phyloP scores from a whole-genome alignment of 768 basidiomycete genomes.

The Termitomyces sp. region DNA sequence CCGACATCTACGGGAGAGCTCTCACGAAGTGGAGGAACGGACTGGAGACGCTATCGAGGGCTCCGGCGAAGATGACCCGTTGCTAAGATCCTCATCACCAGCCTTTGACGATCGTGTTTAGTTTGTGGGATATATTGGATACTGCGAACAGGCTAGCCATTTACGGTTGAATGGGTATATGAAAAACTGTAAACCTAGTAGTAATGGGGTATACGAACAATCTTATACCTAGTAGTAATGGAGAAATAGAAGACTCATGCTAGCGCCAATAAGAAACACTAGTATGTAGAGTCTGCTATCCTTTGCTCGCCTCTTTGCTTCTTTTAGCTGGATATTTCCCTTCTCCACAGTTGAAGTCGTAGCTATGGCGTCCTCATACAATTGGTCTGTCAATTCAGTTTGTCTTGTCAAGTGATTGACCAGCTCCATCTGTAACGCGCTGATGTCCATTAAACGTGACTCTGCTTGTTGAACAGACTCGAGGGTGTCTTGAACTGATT shows the following conservation, averaged over 20 bases:
- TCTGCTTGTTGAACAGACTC: constrained; percentile 92
- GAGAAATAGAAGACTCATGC: constrained; percentile 86
- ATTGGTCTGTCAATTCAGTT: constrained; percentile 87
- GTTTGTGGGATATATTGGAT: background rate
- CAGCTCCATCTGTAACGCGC: constrained; percentile 88
- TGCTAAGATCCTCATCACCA: constrained; percentile 34
- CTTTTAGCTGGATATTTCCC: constrained; percentile 86
- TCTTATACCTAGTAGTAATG: constrained; percentile 60
- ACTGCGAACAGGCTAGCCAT: background rate
- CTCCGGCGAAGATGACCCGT: constrained; percentile 56
- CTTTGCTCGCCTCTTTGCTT: constrained; percentile 82
- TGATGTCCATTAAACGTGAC: constrained; percentile 88
- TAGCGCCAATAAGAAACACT: constrained; percentile 89
- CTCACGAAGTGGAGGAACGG: constrained; percentile 47
- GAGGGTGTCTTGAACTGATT: constrained; percentile 80
- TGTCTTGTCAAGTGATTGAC: constrained; percentile 85
- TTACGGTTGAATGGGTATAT: background rate
- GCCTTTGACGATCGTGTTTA: background rate
- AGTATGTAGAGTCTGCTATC: constrained; percentile 89
- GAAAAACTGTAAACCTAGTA: background rate
- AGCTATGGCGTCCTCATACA: constrained; percentile 92
- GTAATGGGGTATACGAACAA: constrained; percentile 65
- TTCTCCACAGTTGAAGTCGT: constrained; percentile 83
- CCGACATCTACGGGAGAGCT: constrained; percentile 43
- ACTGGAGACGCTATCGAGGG: constrained; percentile 61